Evolutionary conservation across 2,329 filamentous ascomycete genomes (phyloP), one percentile per base, ranked within the genome.

Genomic region (Diplodia scrobiculata): DNA sequence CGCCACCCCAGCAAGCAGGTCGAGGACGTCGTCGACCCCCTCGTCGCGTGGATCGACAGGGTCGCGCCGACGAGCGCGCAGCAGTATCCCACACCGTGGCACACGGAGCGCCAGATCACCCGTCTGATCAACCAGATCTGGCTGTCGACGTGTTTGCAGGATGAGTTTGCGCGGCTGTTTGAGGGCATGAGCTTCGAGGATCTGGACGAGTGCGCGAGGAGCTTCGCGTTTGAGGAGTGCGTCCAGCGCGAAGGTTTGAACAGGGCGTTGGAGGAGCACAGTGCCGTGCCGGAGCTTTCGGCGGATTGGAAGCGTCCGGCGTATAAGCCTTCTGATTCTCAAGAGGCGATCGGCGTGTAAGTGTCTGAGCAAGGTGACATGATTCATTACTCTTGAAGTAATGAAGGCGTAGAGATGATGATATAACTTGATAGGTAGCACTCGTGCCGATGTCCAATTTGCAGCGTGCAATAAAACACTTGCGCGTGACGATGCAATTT

Each of bases 141-240:
- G 69, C 71, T 87, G 70, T 81, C 81, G 9, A 80, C 82, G 67
- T 83, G 82, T 62, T 76, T 84, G 66, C 78, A 78, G 5, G 80
- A 82, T 72, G 86, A 87, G 71, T 82, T 85, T 72, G 84, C 84
- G 0, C 80, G 82, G 70, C 73, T 85, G 36, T 88, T 88, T 69
- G 73, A 76, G 48, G 82, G 76, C 3, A 84, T 83, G 77, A 78
- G 73, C 0, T 72, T 81, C 63, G 79, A 81, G 32, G 81, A 87
- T 68, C 71, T 88, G 27, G 85, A 88, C 67, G 82, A 81, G 66
- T 73, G 86, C 52, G 84, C 83, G 0, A 76, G 72, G 14, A 84
- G 79, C 66, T 87, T 87, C 70, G 78, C 79, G 29, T 81, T 86
- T 69, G 83, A 86, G 54, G 79, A 83, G 51, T 87, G 85, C 70